Base-by-base conservation (phyloP, 2,329 filamentous ascomycete species). In the Aspergillus caelatus region DNA sequence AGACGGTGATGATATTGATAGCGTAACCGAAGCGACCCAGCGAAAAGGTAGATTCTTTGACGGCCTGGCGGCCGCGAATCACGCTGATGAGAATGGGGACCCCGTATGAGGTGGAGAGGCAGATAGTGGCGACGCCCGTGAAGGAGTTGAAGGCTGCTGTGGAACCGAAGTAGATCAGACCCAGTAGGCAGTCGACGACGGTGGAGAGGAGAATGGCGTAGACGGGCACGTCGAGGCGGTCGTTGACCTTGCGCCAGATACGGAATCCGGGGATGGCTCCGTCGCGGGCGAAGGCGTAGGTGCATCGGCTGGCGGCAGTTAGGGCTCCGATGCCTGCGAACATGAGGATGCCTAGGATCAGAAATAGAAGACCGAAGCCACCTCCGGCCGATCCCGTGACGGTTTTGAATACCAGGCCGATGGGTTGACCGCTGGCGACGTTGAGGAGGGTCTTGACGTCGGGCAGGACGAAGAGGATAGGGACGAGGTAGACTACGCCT, bases 51-150 rank as follows among this genome's bases (percentile, higher is more conserved):
- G 89, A 91, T 68, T 88, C 78, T 57, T 82, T 81, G n/a, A 93
- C 86, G 41, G 87, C 84, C 58, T 85, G 82, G n/a, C 91, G 85
- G 11, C 88, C 84, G 19, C 89, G 86, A 1, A 93, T 69, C 3
- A 94, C 79, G 12, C 85, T 90, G 62, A 94, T 88, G 12, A 93
- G 78, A 60, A 94, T 92, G 0, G 91, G 91, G 19, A 93, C 83
- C 16, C 89, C 90, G 75, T 94, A 94, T 0, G 89, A 92, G 4
- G 88, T 88, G 0, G 88, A 90, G 0, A 94, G 84, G 67, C 90
- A 93, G 73, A 94, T 93, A 5, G 91, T 93, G 1, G 91, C 91
- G 1, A 93, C 90, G 32, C 91, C 90, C 0, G 91, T 93, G 77
- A 94, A 93, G 11, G 88, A 89, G 81, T 90, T 91, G 80, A 94